Base-by-base conservation (phyloP, 768 basidiomycete genomes). In the Polyporus arcularius region DNA sequence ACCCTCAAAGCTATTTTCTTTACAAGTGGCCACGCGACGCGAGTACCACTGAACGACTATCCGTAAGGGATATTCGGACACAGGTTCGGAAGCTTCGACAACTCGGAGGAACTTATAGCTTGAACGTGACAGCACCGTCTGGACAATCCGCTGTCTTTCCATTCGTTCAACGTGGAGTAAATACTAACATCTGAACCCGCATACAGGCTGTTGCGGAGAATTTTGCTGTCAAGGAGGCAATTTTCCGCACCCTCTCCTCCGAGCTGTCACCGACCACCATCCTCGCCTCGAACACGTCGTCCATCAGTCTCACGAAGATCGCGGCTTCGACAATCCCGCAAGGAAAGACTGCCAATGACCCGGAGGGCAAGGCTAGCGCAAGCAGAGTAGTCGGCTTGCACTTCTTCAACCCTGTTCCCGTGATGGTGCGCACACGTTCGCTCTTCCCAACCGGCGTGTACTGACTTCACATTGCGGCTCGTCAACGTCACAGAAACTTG, bases 331-430 rank as follows among this genome's bases (percentile, higher is more conserved):
- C 90, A 8, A 74, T 94, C 18, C 85, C 86, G 0, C 74, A 80
- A 53, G 85, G 85, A 28, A 70, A 79, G 43, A 78, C 77, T 55
- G 76, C 87, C 16, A 78, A 87, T 7, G 88, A 85, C 63, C 83
- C 82, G 39, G 80, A 82, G 65, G 92, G 89, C 7, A 84, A 81
- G 72, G 76, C 74, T 61, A 83, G 78, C 58, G 83, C 94, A 4
- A 79, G 85, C 47, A 82, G 94, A 48, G 93, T 95, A 42, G 92
- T 97, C 53, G 94, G 88, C 12, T 78, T 96, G 43, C 94, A 96
- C 72, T 97, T 95, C 79, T 96, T 97, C 79, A 96, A 98, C 69
- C 96, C 96, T 4, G 96, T 97, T 4, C 96, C 96, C 3, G 91
- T 96, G 35, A 97, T 97, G 95, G 92, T 92, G 70, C 53, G 83